Percentiles rank a stretch among this genome's conserved stretches.
phyloP scores from a whole-genome alignment of 139 green algal genomes.

The Coelastrella sp. region DNA sequence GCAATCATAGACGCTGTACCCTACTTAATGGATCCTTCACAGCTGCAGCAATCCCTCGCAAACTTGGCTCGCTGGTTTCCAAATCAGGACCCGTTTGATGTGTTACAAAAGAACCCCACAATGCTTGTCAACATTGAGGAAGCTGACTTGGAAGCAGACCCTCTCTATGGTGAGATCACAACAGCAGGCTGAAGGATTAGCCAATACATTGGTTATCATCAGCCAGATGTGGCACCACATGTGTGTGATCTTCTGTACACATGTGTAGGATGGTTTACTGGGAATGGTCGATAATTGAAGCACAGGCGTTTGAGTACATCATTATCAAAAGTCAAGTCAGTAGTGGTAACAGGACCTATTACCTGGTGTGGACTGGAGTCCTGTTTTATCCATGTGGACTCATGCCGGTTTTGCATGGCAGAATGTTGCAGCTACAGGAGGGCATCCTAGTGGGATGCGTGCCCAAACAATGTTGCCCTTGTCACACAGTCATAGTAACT shows the following conservation, averaged over 20 bases:
- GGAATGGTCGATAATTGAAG: no score
- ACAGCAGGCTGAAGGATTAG: conserved; percentile 16
- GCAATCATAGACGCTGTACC: conserved; percentile 60
- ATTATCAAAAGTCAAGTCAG: no score
- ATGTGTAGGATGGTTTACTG: no score
- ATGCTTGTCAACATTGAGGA: conserved; percentile 59
- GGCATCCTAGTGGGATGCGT: no score
- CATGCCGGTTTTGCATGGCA: no score
- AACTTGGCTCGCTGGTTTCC: conserved; percentile 45
- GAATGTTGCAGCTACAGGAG: no score
- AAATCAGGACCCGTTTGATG: conserved; percentile 36
- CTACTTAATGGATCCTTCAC: conserved; percentile 54
- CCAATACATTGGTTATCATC: no score
- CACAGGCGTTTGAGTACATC: no score
- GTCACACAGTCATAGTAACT: neutral
- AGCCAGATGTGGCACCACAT: neutral
- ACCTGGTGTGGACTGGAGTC: no score
- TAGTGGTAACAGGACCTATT: no score
- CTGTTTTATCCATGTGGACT: no score
- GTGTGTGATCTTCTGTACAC: neutral
- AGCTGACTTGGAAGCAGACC: conserved; percentile 58
- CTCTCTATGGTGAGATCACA: conserved; percentile 58
- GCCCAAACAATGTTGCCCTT: neutral
- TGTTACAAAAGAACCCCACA: conserved; percentile 57
- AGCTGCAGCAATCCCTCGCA: conserved; percentile 51